Percentiles rank a stretch among this genome's conserved stretches.
phyloP scores from a whole-genome alignment of 768 basidiomycete genomes.

The Psilocybe cubensis region DNA sequence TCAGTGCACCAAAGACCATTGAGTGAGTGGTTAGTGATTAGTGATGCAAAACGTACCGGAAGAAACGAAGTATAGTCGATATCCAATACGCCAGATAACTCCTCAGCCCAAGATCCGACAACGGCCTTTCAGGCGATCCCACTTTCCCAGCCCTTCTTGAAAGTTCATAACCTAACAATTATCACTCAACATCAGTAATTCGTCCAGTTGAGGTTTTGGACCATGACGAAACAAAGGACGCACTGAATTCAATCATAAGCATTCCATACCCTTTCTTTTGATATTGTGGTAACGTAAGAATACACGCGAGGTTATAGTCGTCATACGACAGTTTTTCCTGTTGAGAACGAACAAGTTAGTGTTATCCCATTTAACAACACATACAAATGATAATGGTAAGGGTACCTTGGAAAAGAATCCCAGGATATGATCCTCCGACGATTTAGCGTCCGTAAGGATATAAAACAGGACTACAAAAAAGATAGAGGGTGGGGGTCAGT shows the following conservation, averaged over 20 bases:
- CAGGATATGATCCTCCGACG: conserved; percentile 79
- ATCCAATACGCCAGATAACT: conserved; percentile 93
- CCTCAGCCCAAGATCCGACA: conserved; percentile 90
- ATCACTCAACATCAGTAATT: neutral
- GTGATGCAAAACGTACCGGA: conserved; percentile 50
- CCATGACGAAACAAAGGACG: no score
- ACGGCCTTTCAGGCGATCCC: conserved; percentile 93
- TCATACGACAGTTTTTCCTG: conserved; percentile 97
- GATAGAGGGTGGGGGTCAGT: conserved; percentile 1
- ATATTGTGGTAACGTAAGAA: conserved; percentile 92
- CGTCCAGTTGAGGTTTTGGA: no score
- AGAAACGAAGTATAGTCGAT: conserved; percentile 80
- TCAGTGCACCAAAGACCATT: conserved; percentile 17
- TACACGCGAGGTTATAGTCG: conserved; percentile 96
- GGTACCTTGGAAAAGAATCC: conserved; percentile 73
- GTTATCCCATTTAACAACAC: no score
- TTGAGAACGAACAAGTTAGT: no score
- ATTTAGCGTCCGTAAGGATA: conserved; percentile 83
- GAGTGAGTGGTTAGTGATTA: neutral
- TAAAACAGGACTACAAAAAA: conserved; percentile 79
- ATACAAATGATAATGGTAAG: no score
- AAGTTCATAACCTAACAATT: conserved; percentile 81
- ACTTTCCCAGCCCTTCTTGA: conserved; percentile 78
- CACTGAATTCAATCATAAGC: conserved; percentile 98
- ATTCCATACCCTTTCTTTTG: conserved; percentile 91